Base-by-base conservation (phyloP, 2,329 filamentous ascomycete species). In the Alternaria rosae region DNA sequence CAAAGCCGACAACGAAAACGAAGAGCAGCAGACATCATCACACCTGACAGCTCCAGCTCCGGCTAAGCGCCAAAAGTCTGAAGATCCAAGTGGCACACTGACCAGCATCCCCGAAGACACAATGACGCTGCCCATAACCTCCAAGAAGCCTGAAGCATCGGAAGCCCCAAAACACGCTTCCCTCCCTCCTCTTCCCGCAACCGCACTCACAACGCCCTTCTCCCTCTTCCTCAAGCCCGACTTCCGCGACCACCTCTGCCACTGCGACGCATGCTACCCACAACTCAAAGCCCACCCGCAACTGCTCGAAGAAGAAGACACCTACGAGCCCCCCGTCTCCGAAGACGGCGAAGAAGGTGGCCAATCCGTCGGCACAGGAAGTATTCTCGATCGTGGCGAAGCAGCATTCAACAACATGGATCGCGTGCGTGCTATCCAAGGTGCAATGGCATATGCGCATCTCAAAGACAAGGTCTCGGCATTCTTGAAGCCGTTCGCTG, bases 381-480 rank as follows among this genome's bases (percentile, higher is more conserved):
- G 91, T 66, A 85, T 99, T 3, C 88, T 96, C 32, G 94, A 98
- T 52, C 92, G 93, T 17, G 95, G 95, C 48, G 95, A 99, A 81
- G 94, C 92, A 50, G 94, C 94, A 0, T 86, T 99, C 26, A 93
- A 90, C 76, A 96, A 93, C 72, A 90, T 99, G 59, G 95, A 99
- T 76, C 91, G 95, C 3, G 94, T 98, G 8, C 87, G 90, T 13
- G 95, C 95, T 5, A 97, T 99, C 58, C 79, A 99, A 78, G 95
- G 95, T 15, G 94, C 97, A 47, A 97, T 98, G 93, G 94, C 94
- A 0, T 99, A 98, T 81, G 97, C 98, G 73, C 91, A 97, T 73
- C 86, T 99, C 62, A 95, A 96, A 76, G 94, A 98, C 75, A 94
- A 94, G 76, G 88, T 99, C n/a, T 97, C 94, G 83, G 90, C 90